Conservation (phyloP, 1,139 yeast genomes). For the Kodamaea ohmeri region DNA sequence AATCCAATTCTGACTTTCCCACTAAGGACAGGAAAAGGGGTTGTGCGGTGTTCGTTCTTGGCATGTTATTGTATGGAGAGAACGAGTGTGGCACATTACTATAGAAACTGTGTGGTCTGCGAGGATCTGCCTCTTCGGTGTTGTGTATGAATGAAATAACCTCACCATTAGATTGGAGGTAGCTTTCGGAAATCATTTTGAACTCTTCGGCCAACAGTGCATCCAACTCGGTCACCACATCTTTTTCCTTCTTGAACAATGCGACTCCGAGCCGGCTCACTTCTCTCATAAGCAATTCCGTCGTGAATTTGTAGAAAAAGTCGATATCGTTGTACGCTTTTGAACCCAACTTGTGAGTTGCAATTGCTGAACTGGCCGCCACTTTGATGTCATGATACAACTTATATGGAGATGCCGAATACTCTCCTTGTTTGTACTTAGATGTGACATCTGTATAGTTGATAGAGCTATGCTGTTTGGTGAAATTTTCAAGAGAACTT, state of each 20-base stretch:
- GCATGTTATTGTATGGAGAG: slow-evolving; percentile 22
- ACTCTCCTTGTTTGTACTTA: slow-evolving; percentile 28
- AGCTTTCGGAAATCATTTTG: slow-evolving; percentile 59
- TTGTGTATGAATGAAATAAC: slow-evolving; percentile 43
- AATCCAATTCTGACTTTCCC: slow-evolving; percentile 64
- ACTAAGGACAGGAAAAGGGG: slow-evolving; percentile 72
- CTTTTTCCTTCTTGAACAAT: slow-evolving; percentile 22
- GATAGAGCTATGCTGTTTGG: slow-evolving; percentile 25
- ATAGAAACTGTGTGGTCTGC: slow-evolving; percentile 1
- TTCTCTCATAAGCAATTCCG: slow-evolving; percentile 74
- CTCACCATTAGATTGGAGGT: slow-evolving; percentile 63
- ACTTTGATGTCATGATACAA: slow-evolving; percentile 74
- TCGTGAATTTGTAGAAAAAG: slow-evolving; percentile 64
- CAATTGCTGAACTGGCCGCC: slow-evolving; percentile 52
- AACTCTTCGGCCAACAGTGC: slow-evolving; percentile 51
- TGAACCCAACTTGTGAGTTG: slow-evolving; percentile 54
- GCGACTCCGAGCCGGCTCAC: slow-evolving; percentile 40
- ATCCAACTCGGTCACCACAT: slow-evolving; percentile 28
- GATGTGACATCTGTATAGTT: slow-evolving; percentile 21
- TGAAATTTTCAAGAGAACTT: slow-evolving; percentile 36
- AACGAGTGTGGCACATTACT: slow-evolving; percentile 13
- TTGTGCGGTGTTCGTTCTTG: slow-evolving; percentile 33
- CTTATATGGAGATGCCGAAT: slow-evolving; percentile 43
- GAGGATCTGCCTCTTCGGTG: slow-evolving; percentile 16
- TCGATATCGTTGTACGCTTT: slow-evolving; percentile 57